Conservation (phyloP, 108 stramenopile species). For the Pseudonitzschia pungens region DNA sequence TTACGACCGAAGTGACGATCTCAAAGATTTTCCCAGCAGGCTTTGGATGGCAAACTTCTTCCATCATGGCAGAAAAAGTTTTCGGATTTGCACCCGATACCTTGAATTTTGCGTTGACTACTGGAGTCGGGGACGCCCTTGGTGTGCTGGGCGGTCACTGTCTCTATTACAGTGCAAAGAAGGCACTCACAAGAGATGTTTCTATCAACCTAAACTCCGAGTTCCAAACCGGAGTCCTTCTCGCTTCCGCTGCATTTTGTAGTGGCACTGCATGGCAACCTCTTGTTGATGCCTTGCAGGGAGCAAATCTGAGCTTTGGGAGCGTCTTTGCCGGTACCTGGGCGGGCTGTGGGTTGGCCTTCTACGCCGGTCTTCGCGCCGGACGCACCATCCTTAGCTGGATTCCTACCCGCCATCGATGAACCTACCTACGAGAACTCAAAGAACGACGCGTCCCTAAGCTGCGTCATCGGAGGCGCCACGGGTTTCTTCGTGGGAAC, state of each 20-base stretch:
- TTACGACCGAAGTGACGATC: slow-evolving; percentile 70
- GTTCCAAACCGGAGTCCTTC: slow-evolving; percentile 62
- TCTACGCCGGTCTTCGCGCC: slow-evolving; percentile 66
- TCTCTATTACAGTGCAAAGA: slow-evolving; percentile 64
- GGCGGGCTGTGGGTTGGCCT: slow-evolving; percentile 76
- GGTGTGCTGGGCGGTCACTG: slow-evolving; percentile 73
- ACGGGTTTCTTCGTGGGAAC: slow-evolving; percentile 86
- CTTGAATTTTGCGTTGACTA: slow-evolving; percentile 66
- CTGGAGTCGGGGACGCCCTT: slow-evolving; percentile 70
- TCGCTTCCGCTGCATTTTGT: slow-evolving; percentile 79
- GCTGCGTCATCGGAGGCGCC: slow-evolving; percentile 72
- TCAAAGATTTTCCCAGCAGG: slow-evolving; percentile 87
- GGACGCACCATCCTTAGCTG: slow-evolving; percentile 58
- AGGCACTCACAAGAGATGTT: slow-evolving; percentile 31
- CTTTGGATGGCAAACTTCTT: slow-evolving; percentile 80
- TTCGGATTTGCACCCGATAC: slow-evolving; percentile 61
- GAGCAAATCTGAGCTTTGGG: slow-evolving; percentile 58
- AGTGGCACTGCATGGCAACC: slow-evolving; percentile 85
- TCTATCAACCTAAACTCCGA: slow-evolving; percentile 57
- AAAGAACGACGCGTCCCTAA: slow-evolving; percentile 58
- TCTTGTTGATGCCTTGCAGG: slow-evolving; percentile 75
- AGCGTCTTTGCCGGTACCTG: slow-evolving; percentile 69
- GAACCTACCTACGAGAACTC: slow-evolving; percentile 72
- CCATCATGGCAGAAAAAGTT: slow-evolving; percentile 55
- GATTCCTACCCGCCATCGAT: slow-evolving; percentile 49